These are phyloP conservation scores for Plasmodium ovale DNA, from an alignment of 169 alveolate species.

Conservation along the genomic window DNA sequence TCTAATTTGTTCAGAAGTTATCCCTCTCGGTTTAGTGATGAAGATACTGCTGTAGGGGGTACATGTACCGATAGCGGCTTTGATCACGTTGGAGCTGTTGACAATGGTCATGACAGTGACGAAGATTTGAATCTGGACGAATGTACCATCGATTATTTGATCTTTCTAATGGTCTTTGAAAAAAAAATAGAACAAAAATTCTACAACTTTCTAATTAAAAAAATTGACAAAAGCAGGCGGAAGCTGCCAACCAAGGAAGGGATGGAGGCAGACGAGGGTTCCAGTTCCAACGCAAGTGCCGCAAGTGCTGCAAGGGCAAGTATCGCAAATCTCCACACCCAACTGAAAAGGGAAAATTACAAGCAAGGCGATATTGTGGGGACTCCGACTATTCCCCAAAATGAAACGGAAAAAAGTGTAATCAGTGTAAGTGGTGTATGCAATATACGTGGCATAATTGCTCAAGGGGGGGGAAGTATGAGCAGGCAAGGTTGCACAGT, in stretches of 20 bases:
- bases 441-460: too few relatives aligned
- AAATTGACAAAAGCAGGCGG: constrained; percentile 15
- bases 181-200: constrained; percentile 37
- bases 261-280: too few relatives aligned
- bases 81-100: not conserved
- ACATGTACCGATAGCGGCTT: not conserved
- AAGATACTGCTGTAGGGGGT: not conserved
- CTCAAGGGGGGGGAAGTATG: too few relatives aligned
- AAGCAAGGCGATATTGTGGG: not conserved
- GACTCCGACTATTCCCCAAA: not conserved
- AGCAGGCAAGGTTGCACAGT: too few relatives aligned
- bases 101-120: not conserved
- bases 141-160: constrained; percentile 50
- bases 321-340: not conserved
- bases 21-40: not conserved
- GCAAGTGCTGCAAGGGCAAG: not conserved
- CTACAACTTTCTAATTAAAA: constrained; percentile 21
- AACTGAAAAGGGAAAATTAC: not conserved
- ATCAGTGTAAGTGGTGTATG: not conserved
- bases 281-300: not conserved
- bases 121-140: constrained; percentile 33
- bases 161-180: constrained; percentile 68
- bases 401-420: not conserved
- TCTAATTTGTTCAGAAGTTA: constrained; percentile 53
- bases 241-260: not conserved